Evolutionary conservation across 2,329 filamentous ascomycete genomes (phyloP), one percentile per base, ranked within the genome.

Genomic region (Clonostachys rhizophaga): DNA sequence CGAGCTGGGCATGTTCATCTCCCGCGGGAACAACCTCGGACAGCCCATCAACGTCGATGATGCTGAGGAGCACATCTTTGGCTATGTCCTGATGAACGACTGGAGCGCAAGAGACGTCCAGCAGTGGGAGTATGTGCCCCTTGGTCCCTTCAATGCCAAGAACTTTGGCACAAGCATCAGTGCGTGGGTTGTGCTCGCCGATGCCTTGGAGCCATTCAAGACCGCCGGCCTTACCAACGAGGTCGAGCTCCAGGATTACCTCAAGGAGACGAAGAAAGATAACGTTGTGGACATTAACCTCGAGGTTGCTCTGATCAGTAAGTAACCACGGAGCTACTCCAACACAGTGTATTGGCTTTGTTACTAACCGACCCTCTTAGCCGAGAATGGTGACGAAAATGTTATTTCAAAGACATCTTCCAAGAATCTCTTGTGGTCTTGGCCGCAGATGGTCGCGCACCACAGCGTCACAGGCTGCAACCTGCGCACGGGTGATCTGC

Each of bases 381-480:
- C 24, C 24, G 24, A 30, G 5, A 30, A 30, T 30, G 24, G 24
- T 30, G 24, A 30, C 24, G 24, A 30, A 30, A 30, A 30, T 30
- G 8, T 3, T 47, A 69, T 2, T 52, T 64, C 47, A 58, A 59
- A 0, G 71, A 71, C 24, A 67, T 92, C 16, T 74, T 76, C 47
- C 84, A 91, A 60, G 71, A 71, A 40, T 44, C 70, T 91, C 5
- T 71, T 90, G 2, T 91, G 81, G 72, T 89, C 85, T 0, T 91
- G 89, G 65, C 75, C 84, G 2, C 87, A 91, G 63, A 89, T 90
- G 85, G 67, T 91, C 36, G 78, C 87, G 2, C 87, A 91, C 62
- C 87, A 91, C 62, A 83, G 83, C 2, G 74, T 86, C 47, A 83
- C 81, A 2, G 87, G 87, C 6, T 91, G 87, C 64, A 79, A 81